phyloP scores from a whole-genome alignment of 2,329 filamentous ascomycete species.

The Hysterium pulicare region DNA sequence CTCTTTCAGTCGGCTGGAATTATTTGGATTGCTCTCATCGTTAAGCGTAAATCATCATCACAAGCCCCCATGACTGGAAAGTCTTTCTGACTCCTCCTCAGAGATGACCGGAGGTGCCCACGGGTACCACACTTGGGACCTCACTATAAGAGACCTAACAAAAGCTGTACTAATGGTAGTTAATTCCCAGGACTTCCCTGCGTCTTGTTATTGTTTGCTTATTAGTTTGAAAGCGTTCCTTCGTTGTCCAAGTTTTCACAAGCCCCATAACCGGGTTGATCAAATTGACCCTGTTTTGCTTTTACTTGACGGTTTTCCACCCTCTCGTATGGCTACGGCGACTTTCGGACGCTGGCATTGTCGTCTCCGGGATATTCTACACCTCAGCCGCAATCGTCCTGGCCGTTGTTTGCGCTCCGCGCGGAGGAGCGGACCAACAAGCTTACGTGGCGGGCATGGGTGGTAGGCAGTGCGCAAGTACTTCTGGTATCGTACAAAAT shows the following conservation, averaged over 20 bases:
- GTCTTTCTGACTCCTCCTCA: background rate
- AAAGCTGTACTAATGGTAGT: slow-evolving; percentile 5
- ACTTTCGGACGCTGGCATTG: slow-evolving; percentile 3
- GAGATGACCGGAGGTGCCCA: background rate
- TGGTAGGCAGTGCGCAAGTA: background rate
- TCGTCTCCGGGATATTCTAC: background rate
- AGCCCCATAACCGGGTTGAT: slow-evolving; percentile 1
- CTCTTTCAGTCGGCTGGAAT: background rate
- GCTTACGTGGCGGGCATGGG: slow-evolving; percentile 5
- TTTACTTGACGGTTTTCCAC: slow-evolving; percentile 3
- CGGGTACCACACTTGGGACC: slow-evolving; percentile 5
- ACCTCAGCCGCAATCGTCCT: background rate
- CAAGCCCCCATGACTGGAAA: background rate
- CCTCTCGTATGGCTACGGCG: slow-evolving; percentile 1
- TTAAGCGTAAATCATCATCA: background rate
- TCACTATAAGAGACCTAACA: slow-evolving; percentile 4
- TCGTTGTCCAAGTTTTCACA: background rate
- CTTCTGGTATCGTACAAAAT: background rate
- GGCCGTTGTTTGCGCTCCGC: slow-evolving; percentile 4
- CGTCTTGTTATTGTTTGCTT: background rate
- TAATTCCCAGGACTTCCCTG: background rate
- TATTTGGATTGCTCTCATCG: background rate
- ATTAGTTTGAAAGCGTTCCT: slow-evolving; percentile 1
- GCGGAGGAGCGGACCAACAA: slow-evolving; percentile 1
- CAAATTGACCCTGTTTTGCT: slow-evolving; percentile 5